A percentile compares a stretch with the other conserved stretches of the same genome.
Evolutionary conservation across 192 early-diverging fungal species (phyloP).

Genomic region (Coemansia sp.): DNA sequence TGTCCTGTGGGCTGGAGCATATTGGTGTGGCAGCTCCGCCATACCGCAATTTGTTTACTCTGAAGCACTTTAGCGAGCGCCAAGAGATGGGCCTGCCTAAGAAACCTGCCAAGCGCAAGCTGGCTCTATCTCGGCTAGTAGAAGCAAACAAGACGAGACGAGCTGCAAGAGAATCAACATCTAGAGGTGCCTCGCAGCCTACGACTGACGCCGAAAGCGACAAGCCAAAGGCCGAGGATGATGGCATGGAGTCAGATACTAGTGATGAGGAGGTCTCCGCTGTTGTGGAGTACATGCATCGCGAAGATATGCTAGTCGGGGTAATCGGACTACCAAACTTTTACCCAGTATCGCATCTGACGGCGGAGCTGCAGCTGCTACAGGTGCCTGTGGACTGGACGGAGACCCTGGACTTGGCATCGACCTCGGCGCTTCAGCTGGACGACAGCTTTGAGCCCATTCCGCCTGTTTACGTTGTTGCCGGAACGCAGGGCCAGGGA

Average conservation of each 20-base stretch:
- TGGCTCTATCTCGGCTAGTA: constrained; percentile 10
- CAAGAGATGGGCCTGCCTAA: constrained; percentile 13
- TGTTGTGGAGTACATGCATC: constrained; percentile 14
- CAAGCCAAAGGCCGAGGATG: constrained; percentile 4
- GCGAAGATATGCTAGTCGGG: constrained; percentile 8
- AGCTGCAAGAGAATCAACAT: not conserved
- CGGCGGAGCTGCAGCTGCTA: constrained; percentile 42
- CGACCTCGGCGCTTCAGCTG: constrained; percentile 25
- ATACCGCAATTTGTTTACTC: constrained; percentile 30
- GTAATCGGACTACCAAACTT: constrained; percentile 26
- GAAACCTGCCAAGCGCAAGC: constrained; percentile 21
- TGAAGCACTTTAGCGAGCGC: constrained; percentile 25
- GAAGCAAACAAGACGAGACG: constrained; percentile 14
- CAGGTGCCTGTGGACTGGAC: constrained; percentile 41
- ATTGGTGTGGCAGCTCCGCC: constrained; percentile 38
- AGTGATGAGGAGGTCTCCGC: constrained; percentile 11
- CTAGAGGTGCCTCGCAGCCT: not conserved
- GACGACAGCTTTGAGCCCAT: constrained; percentile 38
- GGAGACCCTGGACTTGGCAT: constrained; percentile 30
- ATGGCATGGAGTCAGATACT: constrained; percentile 10
- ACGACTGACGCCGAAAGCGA: constrained; percentile 15
- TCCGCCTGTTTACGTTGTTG: constrained; percentile 63
- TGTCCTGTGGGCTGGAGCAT: constrained; percentile 37
- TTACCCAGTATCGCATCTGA: constrained; percentile 23
- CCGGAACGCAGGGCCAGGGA: constrained; percentile 80